Evolutionary conservation across 371 early-diverging fungal species (phyloP).

Genomic region (Syncephalastrum contaminatum): DNA sequence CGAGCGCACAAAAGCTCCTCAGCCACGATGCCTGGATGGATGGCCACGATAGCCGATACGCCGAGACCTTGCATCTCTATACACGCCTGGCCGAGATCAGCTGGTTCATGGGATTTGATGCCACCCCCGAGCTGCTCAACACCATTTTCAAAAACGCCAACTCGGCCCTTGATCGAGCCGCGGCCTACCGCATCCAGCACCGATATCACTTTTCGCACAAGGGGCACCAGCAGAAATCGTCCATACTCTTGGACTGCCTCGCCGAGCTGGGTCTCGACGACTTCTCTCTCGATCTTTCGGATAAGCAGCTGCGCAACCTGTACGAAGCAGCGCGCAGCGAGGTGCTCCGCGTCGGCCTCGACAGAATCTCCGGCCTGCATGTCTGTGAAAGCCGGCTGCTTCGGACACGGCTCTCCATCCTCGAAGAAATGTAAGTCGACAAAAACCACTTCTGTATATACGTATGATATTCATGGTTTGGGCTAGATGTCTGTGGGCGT

Average conservation of each 20-base stretch:
- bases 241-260: constrained; percentile 37
- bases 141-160: constrained; percentile 35
- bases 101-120: constrained; percentile 38
- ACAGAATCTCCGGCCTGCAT: constrained; percentile 30
- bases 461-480: too few species aligned
- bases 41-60: constrained; percentile 35
- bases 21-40: constrained; percentile 37
- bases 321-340: constrained; percentile 30
- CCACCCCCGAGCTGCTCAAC: constrained; percentile 23
- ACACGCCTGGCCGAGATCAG: constrained; percentile 44
- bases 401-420: constrained; percentile 36
- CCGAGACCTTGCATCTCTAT: constrained; percentile 43
- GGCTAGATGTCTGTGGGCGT: constrained; percentile 37
- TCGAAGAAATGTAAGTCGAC: constrained; percentile 38
- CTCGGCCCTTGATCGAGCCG: constrained; percentile 42
- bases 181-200: constrained; percentile 44
- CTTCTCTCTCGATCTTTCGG: constrained; percentile 21
- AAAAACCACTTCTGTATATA: too few species aligned
- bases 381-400: constrained; percentile 38
- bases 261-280: constrained; percentile 39
- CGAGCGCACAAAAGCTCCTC: constrained; percentile 30
- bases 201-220: constrained; percentile 38
- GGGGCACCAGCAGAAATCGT: constrained; percentile 28
- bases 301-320: constrained; percentile 21
- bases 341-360: constrained; percentile 32